Evolutionary conservation across 1,284 basidiomycete genomes (phyloP).

Genomic region (Wolfiporia cocos): DNA sequence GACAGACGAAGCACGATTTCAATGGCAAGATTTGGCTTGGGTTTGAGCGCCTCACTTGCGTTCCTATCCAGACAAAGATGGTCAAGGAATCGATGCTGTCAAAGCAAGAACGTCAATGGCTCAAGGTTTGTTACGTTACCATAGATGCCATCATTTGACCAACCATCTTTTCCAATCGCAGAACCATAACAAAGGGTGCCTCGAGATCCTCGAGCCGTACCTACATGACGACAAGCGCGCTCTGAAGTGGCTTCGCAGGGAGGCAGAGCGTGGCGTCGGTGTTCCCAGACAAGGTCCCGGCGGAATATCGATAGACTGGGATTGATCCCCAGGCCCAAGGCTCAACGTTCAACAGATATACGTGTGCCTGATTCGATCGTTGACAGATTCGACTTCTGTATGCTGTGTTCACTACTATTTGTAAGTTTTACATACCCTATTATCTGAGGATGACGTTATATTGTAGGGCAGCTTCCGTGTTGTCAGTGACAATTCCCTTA

Average conservation of each 20-base stretch:
- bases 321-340: constrained; percentile 32
- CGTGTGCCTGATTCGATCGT: no score
- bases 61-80: constrained; percentile 91
- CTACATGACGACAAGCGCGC: constrained; percentile 79
- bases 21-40: constrained; percentile 75
- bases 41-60: constrained; percentile 86
- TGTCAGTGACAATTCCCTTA: no score
- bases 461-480: no score
- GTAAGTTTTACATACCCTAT: no score
- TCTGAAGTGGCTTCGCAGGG: constrained; percentile 74
- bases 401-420: no score
- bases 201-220: constrained; percentile 64
- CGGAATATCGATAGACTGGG: constrained; percentile 73
- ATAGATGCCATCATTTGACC: no score
- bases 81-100: constrained; percentile 81
- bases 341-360: no score
- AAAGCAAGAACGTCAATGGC: constrained; percentile 84
- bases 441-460: no score
- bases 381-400: no score
- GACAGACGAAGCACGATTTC: constrained; percentile 64
- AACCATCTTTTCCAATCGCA: constrained; percentile 27
- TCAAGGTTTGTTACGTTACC: constrained; percentile 59
- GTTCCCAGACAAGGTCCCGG: constrained; percentile 51
- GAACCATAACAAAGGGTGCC: constrained; percentile 83
- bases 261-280: constrained; percentile 67